Percentiles rank a stretch among this genome's conserved stretches.
Conservation (phyloP, 768 basidiomycete genomes). For the Leccinum obscurum region DNA sequence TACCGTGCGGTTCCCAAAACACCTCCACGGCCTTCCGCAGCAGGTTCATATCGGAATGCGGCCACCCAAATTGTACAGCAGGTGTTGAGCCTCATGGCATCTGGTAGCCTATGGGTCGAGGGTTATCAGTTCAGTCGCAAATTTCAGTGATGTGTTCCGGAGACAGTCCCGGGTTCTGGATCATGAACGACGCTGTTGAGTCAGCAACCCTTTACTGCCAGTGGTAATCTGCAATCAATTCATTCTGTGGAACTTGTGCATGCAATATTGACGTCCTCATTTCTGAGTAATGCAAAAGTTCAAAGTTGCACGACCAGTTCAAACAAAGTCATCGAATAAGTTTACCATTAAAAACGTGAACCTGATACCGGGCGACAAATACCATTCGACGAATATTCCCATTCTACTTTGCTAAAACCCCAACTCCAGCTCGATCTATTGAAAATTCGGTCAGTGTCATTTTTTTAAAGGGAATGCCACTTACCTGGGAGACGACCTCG, state of each 20-base stretch:
- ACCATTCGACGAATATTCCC: not conserved
- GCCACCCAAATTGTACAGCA: not conserved
- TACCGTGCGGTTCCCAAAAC: not conserved
- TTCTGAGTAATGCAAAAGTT: not conserved
- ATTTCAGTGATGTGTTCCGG: too few relatives aligned
- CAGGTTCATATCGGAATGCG: not conserved
- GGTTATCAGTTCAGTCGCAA: too few relatives aligned
- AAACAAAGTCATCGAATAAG: not conserved
- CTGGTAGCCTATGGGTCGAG: too few relatives aligned
- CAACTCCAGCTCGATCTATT: not conserved
- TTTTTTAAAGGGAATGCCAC: too few relatives aligned
- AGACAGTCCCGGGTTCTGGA: too few relatives aligned
- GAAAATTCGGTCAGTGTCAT: not conserved
- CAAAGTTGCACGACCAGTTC: not conserved
- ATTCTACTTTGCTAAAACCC: not conserved
- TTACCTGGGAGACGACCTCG: not conserved
- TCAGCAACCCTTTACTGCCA: too few relatives aligned
- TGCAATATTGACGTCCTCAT: not conserved
- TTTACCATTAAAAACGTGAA: not conserved
- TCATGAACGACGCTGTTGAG: too few relatives aligned
- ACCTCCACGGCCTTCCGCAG: not conserved
- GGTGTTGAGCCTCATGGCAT: not conserved
- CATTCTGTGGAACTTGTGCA: too few relatives aligned
- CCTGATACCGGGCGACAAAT: not conserved
- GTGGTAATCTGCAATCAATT: too few relatives aligned